Evolutionary conservation across 179 eudicot genomes (phyloP).

Genomic region (Silene vulgaris): DNA sequence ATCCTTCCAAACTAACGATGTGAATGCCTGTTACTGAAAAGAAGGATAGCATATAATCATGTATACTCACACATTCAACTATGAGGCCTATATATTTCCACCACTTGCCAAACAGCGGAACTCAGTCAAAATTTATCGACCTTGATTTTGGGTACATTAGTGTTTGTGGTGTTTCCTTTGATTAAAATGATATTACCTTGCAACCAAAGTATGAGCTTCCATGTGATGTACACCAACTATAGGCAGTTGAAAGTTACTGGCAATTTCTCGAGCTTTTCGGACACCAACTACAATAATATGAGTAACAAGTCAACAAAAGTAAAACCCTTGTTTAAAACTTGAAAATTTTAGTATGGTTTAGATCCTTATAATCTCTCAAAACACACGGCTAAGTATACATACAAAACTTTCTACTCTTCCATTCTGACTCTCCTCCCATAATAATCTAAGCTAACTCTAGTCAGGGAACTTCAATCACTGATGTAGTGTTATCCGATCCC

Average conservation of each 20-base stretch:
- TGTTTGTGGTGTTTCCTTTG: not conserved
- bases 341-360: not conserved
- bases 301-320: conserved; percentile 19
- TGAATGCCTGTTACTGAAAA: conserved; percentile 5
- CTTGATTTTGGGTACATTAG: not conserved
- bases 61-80: not conserved
- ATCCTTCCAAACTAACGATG: not conserved
- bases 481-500: not conserved
- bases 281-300: conserved; percentile 69
- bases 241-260: conserved; percentile 67
- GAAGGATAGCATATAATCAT: not conserved
- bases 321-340: not conserved
- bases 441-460: not conserved
- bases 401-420: not conserved
- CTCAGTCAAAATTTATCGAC: not conserved
- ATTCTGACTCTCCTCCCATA: not conserved
- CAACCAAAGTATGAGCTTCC: conserved; percentile 99
- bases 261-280: conserved; percentile 82
- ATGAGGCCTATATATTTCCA: conserved; percentile 2
- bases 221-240: conserved; percentile 92
- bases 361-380: not conserved
- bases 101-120: not conserved
- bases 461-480: not conserved
- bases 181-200: conserved; percentile 49
- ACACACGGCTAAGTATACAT: conserved; percentile 4